These are phyloP conservation scores for Aspergillus sparsus DNA, from an alignment of 495 filamentous ascomycete genomes.

Conservation along the genomic window DNA sequence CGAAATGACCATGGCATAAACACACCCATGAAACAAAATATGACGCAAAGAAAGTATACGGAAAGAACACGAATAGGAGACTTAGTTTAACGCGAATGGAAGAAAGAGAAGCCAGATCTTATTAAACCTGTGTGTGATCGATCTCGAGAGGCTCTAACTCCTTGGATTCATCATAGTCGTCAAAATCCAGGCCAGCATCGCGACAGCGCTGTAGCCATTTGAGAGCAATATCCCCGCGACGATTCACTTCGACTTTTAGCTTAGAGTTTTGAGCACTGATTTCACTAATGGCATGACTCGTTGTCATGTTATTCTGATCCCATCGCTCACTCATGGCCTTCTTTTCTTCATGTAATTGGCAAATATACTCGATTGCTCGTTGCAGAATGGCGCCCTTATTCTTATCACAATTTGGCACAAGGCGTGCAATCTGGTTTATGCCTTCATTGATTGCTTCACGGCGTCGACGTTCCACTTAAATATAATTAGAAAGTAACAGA, in stretches of 20 bases:
- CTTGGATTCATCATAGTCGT: slow-evolving; percentile 50
- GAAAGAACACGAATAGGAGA: slow-evolving; percentile 10
- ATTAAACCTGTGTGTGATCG: slow-evolving; percentile 36
- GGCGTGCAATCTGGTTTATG: slow-evolving; percentile 96
- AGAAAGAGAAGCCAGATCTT: not conserved
- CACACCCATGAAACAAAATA: not conserved
- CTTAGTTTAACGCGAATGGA: too few relatives aligned
- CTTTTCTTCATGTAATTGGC: slow-evolving; percentile 91
- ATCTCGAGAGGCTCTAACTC: slow-evolving; percentile 43
- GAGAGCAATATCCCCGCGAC: slow-evolving; percentile 44
- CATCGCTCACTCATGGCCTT: slow-evolving; percentile 92
- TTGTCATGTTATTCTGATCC: slow-evolving; percentile 93
- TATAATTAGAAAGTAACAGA: slow-evolving; percentile 16
- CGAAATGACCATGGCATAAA: slow-evolving; percentile 7
- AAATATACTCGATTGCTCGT: slow-evolving; percentile 91
- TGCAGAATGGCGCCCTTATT: slow-evolving; percentile 98
- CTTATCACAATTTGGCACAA: slow-evolving; percentile 97
- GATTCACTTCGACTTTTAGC: slow-evolving; percentile 76
- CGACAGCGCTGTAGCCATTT: slow-evolving; percentile 84
- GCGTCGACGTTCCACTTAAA: slow-evolving; percentile 87
- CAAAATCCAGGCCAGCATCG: slow-evolving; percentile 66
- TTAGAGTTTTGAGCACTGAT: slow-evolving; percentile 87
- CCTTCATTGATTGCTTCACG: slow-evolving; percentile 99
- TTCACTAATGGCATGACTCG: slow-evolving; percentile 90
- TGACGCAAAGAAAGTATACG: slow-evolving; percentile 8